Conservation (phyloP, 2,329 filamentous ascomycete genomes). For the Sclerotinia minor region DNA sequence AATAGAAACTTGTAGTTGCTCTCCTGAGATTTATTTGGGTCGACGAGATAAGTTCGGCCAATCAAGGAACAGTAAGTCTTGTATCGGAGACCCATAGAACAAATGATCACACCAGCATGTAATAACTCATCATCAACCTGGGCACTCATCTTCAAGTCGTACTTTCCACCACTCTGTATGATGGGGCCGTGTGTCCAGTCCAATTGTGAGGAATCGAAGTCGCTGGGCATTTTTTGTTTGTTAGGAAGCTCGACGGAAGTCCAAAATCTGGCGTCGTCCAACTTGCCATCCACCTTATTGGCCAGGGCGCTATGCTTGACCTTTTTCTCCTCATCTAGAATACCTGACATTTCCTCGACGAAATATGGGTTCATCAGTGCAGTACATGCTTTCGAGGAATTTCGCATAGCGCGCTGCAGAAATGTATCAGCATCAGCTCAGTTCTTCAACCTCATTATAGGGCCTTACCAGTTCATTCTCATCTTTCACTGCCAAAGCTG, state of each 20-base stretch:
- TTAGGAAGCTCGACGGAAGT: conserved; percentile 70
- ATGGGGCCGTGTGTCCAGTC: conserved; percentile 93
- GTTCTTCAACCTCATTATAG: conserved; percentile 21
- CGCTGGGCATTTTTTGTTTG: conserved; percentile 74
- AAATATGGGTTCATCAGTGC: conserved; percentile 96
- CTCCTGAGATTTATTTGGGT: conserved; percentile 95
- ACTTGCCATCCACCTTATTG: conserved; percentile 85
- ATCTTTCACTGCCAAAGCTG: conserved; percentile 89
- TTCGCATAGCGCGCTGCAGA: conserved; percentile 77
- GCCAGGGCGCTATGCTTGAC: conserved; percentile 85
- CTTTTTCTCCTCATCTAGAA: conserved; percentile 95
- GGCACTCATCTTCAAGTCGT: conserved; percentile 79
- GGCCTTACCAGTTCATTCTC: conserved; percentile 74
- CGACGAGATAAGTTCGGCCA: conserved; percentile 90
- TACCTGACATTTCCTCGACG: conserved; percentile 95
- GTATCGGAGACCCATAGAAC: conserved; percentile 88
- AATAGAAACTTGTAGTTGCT: conserved; percentile 88
- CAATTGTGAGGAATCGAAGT: conserved; percentile 84
- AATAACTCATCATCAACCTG: conserved; percentile 80
- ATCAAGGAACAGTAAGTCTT: conserved; percentile 94
- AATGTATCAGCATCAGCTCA: conserved; percentile 21
- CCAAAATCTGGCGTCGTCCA: conserved; percentile 94
- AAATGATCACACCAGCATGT: conserved; percentile 90
- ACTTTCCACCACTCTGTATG: conserved; percentile 93
- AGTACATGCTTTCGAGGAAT: conserved; percentile 89